Conservation (phyloP, 2,329 filamentous ascomycete genomes). For the Tolypocladium ophioglossoides region DNA sequence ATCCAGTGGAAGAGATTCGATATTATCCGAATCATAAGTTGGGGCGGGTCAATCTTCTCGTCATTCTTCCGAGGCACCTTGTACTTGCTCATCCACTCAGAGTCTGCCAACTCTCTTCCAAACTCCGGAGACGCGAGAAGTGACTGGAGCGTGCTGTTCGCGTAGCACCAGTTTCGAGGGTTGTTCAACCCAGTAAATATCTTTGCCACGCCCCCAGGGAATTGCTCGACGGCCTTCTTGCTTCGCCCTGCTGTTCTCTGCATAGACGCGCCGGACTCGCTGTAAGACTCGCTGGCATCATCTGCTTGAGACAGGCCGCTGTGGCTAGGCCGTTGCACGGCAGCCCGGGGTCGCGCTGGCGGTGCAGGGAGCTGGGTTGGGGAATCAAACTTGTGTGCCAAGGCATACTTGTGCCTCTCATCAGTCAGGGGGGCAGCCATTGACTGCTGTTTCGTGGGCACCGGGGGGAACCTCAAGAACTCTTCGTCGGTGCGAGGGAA, state of each 20-base stretch:
- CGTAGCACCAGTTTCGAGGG: slow-evolving; percentile 77
- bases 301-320: slow-evolving; percentile 52
- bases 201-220: slow-evolving; percentile 22
- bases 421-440: slow-evolving; percentile 36
- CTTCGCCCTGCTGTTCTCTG: slow-evolving; percentile 25
- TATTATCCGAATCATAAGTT: slow-evolving; percentile 49
- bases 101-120: slow-evolving; percentile 50
- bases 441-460: slow-evolving; percentile 49
- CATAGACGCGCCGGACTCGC: slow-evolving; percentile 26
- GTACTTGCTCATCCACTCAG: slow-evolving; percentile 50
- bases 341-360: slow-evolving; percentile 57
- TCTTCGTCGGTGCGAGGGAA: slow-evolving; percentile 70
- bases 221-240: slow-evolving; percentile 27
- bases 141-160: slow-evolving; percentile 83
- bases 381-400: slow-evolving; percentile 25
- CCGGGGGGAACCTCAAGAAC: slow-evolving; percentile 72
- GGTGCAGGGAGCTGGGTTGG: slow-evolving; percentile 42
- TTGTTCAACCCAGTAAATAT: slow-evolving; percentile 60
- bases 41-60: slow-evolving; percentile 39
- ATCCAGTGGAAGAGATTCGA: slow-evolving; percentile 50
- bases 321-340: slow-evolving; percentile 62
- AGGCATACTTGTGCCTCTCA: slow-evolving; percentile 14
- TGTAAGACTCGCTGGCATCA: slow-evolving; percentile 23
- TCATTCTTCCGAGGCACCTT: slow-evolving; percentile 57
- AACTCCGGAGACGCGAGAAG: slow-evolving; percentile 65